Evolutionary conservation across 768 basidiomycete species (phyloP).

Genomic region (Clavulina sp.): DNA sequence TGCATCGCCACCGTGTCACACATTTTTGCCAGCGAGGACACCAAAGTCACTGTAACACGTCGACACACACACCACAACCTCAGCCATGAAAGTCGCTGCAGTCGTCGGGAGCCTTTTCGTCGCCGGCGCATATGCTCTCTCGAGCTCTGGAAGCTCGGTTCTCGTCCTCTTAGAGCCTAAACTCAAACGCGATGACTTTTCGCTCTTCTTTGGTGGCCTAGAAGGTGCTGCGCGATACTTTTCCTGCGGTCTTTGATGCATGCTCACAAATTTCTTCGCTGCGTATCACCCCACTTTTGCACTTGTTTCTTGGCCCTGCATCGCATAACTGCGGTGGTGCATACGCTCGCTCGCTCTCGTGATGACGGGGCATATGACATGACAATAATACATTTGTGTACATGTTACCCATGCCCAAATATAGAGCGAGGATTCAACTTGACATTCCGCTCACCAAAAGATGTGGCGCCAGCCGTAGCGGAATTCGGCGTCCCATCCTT

Average conservation of each 20-base stretch:
- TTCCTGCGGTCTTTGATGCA: too few species aligned
- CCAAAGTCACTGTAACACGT: too few species aligned
- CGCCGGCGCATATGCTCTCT: conserved; percentile 33
- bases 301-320: neutral
- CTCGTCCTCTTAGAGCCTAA: conserved; percentile 69
- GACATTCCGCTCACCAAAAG: conserved; percentile 73
- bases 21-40: too few species aligned
- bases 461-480: conserved; percentile 43
- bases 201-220: conserved; percentile 65
- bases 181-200: conserved; percentile 50
- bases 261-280: too few species aligned
- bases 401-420: neutral
- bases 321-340: neutral
- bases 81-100: too few species aligned
- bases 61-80: too few species aligned
- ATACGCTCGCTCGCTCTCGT: conserved; percentile 1
- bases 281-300: conserved; percentile 10
- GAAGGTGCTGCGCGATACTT: conserved; percentile 40
- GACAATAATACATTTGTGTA: neutral
- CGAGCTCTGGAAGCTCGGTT: conserved; percentile 68
- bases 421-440: conserved; percentile 70
- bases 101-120: too few species aligned
- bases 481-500: conserved; percentile 59
- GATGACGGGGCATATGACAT: too few species aligned
- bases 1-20: too few species aligned